Evolutionary conservation across 73 alveolate genomes (phyloP).

Genomic region (Breviolum minutum): DNA sequence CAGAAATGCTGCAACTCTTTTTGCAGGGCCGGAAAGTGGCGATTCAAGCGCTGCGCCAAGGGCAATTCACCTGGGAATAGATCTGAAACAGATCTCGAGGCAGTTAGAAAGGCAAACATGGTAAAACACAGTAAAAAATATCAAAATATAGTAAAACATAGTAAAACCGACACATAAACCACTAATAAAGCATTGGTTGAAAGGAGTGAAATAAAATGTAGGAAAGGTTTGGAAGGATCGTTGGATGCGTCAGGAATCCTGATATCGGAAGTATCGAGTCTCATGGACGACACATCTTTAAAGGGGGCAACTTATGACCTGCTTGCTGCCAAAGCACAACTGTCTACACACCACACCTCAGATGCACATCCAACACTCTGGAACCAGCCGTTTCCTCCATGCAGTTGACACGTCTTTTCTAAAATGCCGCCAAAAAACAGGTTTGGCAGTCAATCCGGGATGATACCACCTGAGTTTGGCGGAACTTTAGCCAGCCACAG

Average conservation of each 20-base stretch:
- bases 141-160: neutral
- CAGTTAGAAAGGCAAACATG: neutral
- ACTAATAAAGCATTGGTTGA: neutral
- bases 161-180: neutral
- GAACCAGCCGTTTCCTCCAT: neutral
- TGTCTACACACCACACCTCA: slow-evolving; percentile 57
- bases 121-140: too few species aligned
- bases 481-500: too few species aligned
- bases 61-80: slow-evolving; percentile 43
- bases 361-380: neutral
- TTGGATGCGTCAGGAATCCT: too few species aligned
- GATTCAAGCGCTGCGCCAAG: slow-evolving; percentile 44
- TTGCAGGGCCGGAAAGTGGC: slow-evolving; percentile 66
- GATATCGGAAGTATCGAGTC: too few species aligned
- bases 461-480: slow-evolving; percentile 79
- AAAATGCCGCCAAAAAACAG: neutral
- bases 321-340: neutral
- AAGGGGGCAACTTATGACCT: too few species aligned
- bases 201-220: too few species aligned
- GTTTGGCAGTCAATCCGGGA: slow-evolving; percentile 72
- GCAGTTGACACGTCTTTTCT: too few species aligned
- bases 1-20: slow-evolving; percentile 50
- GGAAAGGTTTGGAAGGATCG: too few species aligned
- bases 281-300: too few species aligned
- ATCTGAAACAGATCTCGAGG: neutral